Conservation (phyloP, 176 grass and related monocot species). For the Eremochloa ophiuroides region DNA sequence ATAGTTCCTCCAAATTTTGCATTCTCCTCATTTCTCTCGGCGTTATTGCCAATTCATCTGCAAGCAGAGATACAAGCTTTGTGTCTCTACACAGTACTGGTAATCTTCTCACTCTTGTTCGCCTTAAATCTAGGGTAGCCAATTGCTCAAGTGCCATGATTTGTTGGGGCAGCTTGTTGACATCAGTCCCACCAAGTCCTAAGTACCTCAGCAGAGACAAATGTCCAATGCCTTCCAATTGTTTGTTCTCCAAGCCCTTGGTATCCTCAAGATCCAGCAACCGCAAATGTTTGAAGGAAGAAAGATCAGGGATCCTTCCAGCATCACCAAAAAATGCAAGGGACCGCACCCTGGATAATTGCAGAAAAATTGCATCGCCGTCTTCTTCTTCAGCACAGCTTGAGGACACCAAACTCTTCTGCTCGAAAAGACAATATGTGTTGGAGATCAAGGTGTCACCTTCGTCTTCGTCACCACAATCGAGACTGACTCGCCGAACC, state of each 20-base stretch:
- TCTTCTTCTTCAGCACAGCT: background rate
- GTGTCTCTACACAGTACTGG: background rate
- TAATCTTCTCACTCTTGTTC: background rate
- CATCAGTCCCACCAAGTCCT: background rate
- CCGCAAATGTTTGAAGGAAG: background rate
- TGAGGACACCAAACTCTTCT: background rate
- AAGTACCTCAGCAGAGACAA: conserved; percentile 30
- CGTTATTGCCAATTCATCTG: background rate
- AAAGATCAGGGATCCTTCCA: conserved; percentile 3
- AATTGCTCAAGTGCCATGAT: conserved; percentile 1
- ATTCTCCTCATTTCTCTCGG: background rate
- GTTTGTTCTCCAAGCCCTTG: background rate
- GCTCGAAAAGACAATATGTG: background rate
- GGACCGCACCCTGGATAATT: conserved; percentile 7
- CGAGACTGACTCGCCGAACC: conserved; percentile 9
- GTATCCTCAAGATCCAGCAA: conserved; percentile 28
- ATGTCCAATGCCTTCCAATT: background rate
- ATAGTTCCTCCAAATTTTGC: conserved; percentile 23
- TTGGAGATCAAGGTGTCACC: conserved; percentile 1
- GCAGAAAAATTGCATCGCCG: background rate
- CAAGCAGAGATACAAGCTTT: conserved; percentile 17
- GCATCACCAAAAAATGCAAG: conserved; percentile 5
- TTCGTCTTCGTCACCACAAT: background rate
- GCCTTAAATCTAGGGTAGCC: background rate
- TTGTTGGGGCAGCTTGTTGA: conserved; percentile 22